Conservation (phyloP, 305 asterid species). For the Fraxinus floribunda region DNA sequence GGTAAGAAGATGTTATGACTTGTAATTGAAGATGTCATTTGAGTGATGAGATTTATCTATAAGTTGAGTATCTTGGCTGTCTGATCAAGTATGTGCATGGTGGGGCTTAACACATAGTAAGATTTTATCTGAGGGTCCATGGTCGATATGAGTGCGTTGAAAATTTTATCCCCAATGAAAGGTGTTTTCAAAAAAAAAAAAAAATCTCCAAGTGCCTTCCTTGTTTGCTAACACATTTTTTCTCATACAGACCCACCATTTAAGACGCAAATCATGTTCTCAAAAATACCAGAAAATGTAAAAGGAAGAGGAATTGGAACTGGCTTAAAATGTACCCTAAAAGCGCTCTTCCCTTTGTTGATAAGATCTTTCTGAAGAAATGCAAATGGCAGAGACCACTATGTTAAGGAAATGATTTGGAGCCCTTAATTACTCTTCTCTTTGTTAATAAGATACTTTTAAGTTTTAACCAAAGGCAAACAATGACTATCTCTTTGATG, state of each 20-base stretch:
- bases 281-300: not conserved
- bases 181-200: not conserved
- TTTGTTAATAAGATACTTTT: constrained; percentile 5
- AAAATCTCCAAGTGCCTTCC: not conserved
- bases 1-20: not conserved
- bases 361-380: not conserved
- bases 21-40: not conserved
- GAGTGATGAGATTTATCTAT: not conserved
- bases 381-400: not conserved
- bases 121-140: constrained; percentile 2
- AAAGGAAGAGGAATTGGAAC: not conserved
- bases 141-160: not conserved
- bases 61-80: not conserved
- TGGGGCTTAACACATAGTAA: not conserved
- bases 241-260: constrained; percentile 4
- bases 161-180: not conserved
- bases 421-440: constrained; percentile 5
- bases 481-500: constrained; percentile 10
- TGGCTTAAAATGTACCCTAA: not conserved
- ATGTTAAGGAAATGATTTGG: not conserved
- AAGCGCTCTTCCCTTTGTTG: not conserved
- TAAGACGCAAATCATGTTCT: not conserved
- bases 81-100: not conserved
- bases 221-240: not conserved
- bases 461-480: not conserved